Base-by-base conservation (phyloP, 1,284 basidiomycete species). In the Ustilago curta region DNA sequence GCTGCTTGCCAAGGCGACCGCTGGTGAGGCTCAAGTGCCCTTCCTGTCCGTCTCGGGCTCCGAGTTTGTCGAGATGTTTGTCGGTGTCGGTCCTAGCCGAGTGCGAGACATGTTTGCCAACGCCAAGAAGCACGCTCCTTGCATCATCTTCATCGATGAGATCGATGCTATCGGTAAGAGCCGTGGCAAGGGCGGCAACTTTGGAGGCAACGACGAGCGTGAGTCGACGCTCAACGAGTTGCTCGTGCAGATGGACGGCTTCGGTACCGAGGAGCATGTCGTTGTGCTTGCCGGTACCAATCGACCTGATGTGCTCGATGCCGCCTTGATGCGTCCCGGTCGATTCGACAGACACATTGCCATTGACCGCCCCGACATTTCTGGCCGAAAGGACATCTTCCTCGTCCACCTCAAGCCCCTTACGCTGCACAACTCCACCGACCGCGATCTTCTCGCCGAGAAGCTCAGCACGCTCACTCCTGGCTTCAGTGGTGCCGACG, bases 1-100 rank as follows among this genome's bases (percentile, higher is more conserved):
- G 3, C 88, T 99, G 21, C 89, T 99, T 35, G 97, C 97, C 35
- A 99, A 99, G 87, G 97, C 97, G 1, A 98, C 97, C 4, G 97
- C 97, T 2, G 96, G 96, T 55, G 96, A 99, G 86, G 96, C 96
- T 9, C 92, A 91, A 51, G 96, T 98, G 3, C 96, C 96, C 42
- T 99, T 99, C 91, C 89, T 98, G 59, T 97, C 94, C 27, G 96
- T 99, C 42, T 98, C 96, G 47, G 96, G 97, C 59, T 98, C 96
- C 59, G 97, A 99, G 85, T 99, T 99, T 83, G 95, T 99, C 71
- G 97, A 99, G 87, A 98, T 99, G 95, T 99, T 99, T 84, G 97
- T 99, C 74, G 96, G 96, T 87, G 97, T 99, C 61, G 96, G 96
- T 79, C 95, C 96, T 2, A 97, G 94, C 12, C 91, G 97, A 78